Conservation (phyloP, 805 yeast species). For the Saturnispora galanensis region DNA sequence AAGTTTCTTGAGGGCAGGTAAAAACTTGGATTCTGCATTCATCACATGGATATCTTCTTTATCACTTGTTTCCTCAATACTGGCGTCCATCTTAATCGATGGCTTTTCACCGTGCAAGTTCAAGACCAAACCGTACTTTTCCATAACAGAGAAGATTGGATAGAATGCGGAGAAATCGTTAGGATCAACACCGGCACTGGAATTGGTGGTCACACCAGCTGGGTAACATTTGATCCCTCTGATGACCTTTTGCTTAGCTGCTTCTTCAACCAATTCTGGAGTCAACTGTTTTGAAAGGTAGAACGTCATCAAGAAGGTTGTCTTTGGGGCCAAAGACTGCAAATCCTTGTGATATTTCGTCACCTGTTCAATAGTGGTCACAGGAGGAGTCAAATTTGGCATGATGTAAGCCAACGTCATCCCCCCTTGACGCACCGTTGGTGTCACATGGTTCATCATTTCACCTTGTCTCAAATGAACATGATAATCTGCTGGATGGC, state of each 20-base stretch:
- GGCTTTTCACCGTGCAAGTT: conserved; percentile 97
- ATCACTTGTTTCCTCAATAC: conserved; percentile 20
- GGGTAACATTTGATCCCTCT: conserved; percentile 95
- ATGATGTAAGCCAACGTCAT: conserved; percentile 83
- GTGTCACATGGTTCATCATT: conserved; percentile 88
- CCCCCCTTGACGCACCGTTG: conserved; percentile 87
- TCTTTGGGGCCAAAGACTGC: conserved; percentile 60
- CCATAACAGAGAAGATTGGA: conserved; percentile 85
- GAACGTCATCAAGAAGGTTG: conserved; percentile 87
- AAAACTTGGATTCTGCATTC: conserved; percentile 86
- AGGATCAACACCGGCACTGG: conserved; percentile 84
- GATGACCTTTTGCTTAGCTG: conserved; percentile 58
- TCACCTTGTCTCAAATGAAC: conserved; percentile 91
- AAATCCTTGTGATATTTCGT: conserved; percentile 56
- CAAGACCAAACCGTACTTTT: conserved; percentile 63
- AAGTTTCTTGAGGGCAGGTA: conserved; percentile 77
- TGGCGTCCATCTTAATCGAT: conserved; percentile 27
- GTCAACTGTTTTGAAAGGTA: conserved; percentile 72
- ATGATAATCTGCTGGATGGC: conserved; percentile 83
- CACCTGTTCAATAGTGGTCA: conserved; percentile 67
- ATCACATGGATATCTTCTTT: conserved; percentile 73
- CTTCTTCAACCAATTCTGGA: conserved; percentile 75
- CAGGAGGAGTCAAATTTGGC: conserved; percentile 95
- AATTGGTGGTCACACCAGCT: conserved; percentile 98
- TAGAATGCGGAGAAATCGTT: conserved; percentile 83